Evolutionary conservation across 306 rosid species (phyloP), one percentile per base, ranked within the genome.

Genomic region (Fagus crenata): DNA sequence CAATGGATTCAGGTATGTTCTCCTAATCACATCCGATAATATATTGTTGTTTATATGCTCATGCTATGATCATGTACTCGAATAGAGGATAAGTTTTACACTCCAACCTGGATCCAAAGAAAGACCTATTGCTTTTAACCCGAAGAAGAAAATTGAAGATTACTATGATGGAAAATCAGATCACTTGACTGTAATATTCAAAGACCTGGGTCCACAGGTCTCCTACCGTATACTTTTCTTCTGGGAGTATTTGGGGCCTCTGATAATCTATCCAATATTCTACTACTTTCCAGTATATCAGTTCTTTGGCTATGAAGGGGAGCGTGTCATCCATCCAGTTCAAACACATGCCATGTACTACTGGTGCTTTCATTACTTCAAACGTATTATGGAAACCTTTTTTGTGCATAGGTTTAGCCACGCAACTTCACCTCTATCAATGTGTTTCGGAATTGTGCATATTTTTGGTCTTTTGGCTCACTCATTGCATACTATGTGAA

Each of bases 391-490:
- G 87, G 99, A 96, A 78, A 96, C 99, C 2, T 92, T 91, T 83
- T 96, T 92, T 1, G 84, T 96, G 64, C 98, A 96, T 87, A 88
- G 98, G 82, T 96, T 95, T 85, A 96, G 99, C 82, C 99, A 96
- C 54, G 97, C 99, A 28, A 92, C 99, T 64, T 96, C 99, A 28
- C 99, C 99, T 17, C 87, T 96, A 49, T 88, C 49, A 92, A 96
- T 77, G 99, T 96, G 78, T 89, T 91, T 12, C 92, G 99, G 17
- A 96, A 96, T 74, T 96, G 99, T 74, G 96, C 97, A 54, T 96
- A 96, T 80, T 96, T 92, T 81, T 96, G 98, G 99, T 76, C 90
- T n/a, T 96, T 96, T 83, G 99, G 97, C 39, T 61, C 86, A 5
- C 90, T 77, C 35, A 85, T 96, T 85, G 91, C 99, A 28, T 96